Conservation (phyloP, 1,139 yeast genomes). For the Hyphopichia fennica region DNA sequence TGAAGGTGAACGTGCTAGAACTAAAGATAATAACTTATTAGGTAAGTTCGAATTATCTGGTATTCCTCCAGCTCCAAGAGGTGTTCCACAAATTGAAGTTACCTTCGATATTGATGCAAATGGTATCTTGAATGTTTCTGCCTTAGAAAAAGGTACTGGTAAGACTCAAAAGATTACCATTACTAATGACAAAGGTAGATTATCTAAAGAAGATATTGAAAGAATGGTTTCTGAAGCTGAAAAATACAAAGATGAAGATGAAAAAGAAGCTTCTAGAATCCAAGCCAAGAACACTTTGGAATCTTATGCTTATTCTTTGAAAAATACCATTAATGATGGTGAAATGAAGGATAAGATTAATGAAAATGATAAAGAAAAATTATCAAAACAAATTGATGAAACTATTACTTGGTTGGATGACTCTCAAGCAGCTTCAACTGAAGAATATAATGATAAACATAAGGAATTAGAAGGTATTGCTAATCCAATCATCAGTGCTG, state of each 20-base stretch:
- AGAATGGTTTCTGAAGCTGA: conserved; percentile 51
- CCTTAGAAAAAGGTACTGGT: conserved; percentile 94
- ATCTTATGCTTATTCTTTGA: conserved; percentile 82
- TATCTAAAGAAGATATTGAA: conserved; percentile 49
- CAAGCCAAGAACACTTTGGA: conserved; percentile 81
- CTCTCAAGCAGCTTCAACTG: conserved; percentile 52
- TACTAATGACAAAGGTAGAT: conserved; percentile 50
- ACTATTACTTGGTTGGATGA: conserved; percentile 51
- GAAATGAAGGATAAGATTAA: conserved; percentile 52
- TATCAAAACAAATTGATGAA: conserved; percentile 43
- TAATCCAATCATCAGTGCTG: conserved; percentile 65
- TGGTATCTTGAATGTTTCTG: conserved; percentile 91
- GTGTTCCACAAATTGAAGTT: conserved; percentile 94
- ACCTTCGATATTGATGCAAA: conserved; percentile 91
- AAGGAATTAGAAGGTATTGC: conserved; percentile 66
- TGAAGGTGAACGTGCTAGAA: conserved; percentile 96
- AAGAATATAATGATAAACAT: conserved; percentile 58
- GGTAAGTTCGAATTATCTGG: conserved; percentile 94
- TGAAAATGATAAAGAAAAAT: conserved; percentile 43
- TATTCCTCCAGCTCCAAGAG: conserved; percentile 98
- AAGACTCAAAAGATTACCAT: conserved; percentile 41
- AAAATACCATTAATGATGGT: conserved; percentile 54
- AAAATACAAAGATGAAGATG: conserved; percentile 40
- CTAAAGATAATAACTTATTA: conserved; percentile 89
- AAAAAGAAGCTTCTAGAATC: conserved; percentile 37